Percentiles rank a stretch among this genome's conserved stretches.
These are phyloP conservation scores for Trichoderma koningiopsis DNA, from an alignment of 2,329 filamentous ascomycete genomes.

Conservation along the genomic window DNA sequence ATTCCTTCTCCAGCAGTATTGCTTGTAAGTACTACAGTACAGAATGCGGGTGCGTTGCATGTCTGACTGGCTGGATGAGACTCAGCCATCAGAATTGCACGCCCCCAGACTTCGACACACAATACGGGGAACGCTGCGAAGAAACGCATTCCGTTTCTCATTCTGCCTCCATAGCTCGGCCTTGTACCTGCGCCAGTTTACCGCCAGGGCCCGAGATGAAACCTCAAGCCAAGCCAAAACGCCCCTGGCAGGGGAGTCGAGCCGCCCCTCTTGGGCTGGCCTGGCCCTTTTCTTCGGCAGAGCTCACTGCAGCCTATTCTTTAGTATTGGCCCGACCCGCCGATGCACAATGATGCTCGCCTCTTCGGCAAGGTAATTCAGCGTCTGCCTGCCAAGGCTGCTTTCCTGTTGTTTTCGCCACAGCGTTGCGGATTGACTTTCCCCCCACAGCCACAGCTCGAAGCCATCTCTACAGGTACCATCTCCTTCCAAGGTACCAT, in stretches of 20 bases:
- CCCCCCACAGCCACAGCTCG: neutral
- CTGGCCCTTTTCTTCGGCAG: neutral
- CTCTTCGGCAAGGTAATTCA: neutral
- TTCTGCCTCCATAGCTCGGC: constrained; percentile 11
- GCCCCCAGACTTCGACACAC: constrained; percentile 2
- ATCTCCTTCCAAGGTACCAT: neutral
- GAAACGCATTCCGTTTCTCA: constrained; percentile 26
- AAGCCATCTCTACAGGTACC: constrained; percentile 4
- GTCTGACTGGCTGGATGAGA: neutral
- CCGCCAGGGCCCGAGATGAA: constrained; percentile 18
- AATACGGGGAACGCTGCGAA: neutral
- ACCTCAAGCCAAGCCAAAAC: neutral
- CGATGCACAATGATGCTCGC: constrained; percentile 17
- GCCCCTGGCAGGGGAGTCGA: constrained; percentile 27
- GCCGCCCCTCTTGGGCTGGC: neutral
- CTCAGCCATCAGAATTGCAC: constrained; percentile 16
- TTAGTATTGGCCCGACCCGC: constrained; percentile 2
- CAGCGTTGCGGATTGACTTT: constrained; percentile 1
- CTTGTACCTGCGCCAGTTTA: constrained; percentile 22
- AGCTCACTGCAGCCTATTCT: neutral
- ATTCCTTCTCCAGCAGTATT: neutral
- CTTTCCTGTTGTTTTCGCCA: neutral
- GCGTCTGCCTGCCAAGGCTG: constrained; percentile 4
- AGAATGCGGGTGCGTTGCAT: neutral
- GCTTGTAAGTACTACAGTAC: neutral